Evolutionary conservation across 306 rosid species (phyloP).

Genomic region (Argentina anserina): DNA sequence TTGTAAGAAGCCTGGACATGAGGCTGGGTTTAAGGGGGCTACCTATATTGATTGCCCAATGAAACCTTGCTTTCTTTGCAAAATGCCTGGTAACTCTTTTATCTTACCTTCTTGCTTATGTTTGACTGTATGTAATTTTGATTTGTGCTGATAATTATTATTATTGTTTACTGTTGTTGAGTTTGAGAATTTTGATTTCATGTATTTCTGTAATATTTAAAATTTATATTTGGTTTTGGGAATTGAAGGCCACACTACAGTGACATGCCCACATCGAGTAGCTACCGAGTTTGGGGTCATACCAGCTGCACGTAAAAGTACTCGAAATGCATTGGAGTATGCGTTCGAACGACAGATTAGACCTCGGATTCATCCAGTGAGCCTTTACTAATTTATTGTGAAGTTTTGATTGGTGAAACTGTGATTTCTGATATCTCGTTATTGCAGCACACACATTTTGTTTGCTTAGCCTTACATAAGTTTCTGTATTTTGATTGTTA

Average conservation of each 20-base stretch:
- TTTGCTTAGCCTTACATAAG: not conserved
- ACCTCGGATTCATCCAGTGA: constrained; percentile 48
- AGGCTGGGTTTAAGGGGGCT: constrained; percentile 95
- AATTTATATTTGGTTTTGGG: constrained; percentile 16
- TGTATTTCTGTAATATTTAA: not conserved
- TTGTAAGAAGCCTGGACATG: constrained; percentile 88
- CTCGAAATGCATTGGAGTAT: constrained; percentile 59
- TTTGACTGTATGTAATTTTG: not conserved
- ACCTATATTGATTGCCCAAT: constrained; percentile 95
- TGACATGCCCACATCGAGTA: constrained; percentile 83
- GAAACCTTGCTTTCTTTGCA: constrained; percentile 98
- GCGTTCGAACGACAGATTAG: constrained; percentile 86
- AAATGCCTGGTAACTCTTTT: constrained; percentile 64
- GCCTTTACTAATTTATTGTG: constrained; percentile 3
- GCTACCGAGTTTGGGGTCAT: constrained; percentile 78
- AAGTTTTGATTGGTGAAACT: not conserved
- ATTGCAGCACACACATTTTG: not conserved
- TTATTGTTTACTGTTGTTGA: not conserved
- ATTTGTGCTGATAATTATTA: not conserved
- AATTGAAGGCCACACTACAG: constrained; percentile 82
- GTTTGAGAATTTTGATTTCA: not conserved
- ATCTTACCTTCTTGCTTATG: not conserved
- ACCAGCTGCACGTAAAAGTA: constrained; percentile 64
- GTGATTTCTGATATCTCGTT: not conserved
- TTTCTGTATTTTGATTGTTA: constrained; percentile 1